Evolutionary conservation across 2,329 filamentous ascomycete species (phyloP), one percentile per base, ranked within the genome.

Genomic region (Alternaria sp.): DNA sequence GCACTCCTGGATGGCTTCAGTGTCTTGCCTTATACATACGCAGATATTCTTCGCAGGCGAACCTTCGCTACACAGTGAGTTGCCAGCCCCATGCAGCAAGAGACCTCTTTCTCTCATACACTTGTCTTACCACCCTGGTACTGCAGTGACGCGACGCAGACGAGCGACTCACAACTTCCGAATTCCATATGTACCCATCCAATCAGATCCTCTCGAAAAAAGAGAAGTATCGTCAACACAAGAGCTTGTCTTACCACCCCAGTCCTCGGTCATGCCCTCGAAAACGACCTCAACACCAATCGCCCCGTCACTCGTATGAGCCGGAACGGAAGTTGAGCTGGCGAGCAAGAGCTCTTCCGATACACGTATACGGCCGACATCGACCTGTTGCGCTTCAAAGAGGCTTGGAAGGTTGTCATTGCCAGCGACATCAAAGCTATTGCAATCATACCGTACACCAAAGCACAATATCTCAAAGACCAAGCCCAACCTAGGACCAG

Each of bases 211-310:
- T 36, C 15, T 36, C 32, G 32, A 36, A 36, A n/a, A 36, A 36
- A n/a, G 32, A 36, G 32, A 36, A 36, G 32, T 36, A 36, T 36
- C 32, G 32, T 36, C 32, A 36, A 36, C 32, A 36, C 32, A n/a
- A 36, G 32, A 36, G 32, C 32, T 9, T 32, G 28, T n/a, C n/a
- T n/a, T n/a, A 82, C 86, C 0, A 99, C 94, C 0, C 92, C 94
- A 0, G 81, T 99, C 1, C 92, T 99, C 51, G 96, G 96, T 0
- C 96, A 99, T 78, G 94, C 93, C 1, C 88, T 98, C 8, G 96
- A 99, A 74, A 99, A 99, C 76, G 96, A 99, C 74, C 86, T 99
- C 59, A 97, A 97, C 77, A 88, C 90, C 3, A 85, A 91, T 44
- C 90, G 95, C 40, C 86, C 98, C 53, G 89, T 97, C 40, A 44